These are phyloP conservation scores for Daldinia sp. DNA, from an alignment of 2,329 filamentous ascomycete genomes.

Conservation along the genomic window DNA sequence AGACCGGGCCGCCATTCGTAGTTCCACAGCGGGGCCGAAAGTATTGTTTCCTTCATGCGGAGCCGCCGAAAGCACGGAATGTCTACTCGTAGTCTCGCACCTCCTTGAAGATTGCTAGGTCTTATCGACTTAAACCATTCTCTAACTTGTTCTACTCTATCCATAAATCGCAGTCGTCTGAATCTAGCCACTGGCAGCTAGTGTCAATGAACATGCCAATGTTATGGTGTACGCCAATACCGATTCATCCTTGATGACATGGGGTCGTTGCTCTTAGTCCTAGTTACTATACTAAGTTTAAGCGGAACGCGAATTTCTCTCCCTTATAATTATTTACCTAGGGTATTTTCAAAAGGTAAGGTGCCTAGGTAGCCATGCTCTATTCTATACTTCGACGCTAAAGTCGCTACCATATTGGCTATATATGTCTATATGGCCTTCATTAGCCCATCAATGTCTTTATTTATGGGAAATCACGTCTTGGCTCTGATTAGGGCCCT, in stretches of 20 bases:
- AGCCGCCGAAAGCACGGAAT: background rate
- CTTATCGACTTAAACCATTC: background rate
- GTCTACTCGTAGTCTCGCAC: background rate
- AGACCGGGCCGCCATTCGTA: background rate
- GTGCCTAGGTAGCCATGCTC: too few relatives aligned
- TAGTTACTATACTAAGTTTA: too few relatives aligned
- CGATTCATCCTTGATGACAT: background rate
- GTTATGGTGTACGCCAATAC: background rate
- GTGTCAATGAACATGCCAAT: background rate
- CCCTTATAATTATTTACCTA: background rate
- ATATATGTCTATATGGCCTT: too few relatives aligned
- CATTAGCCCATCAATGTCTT: too few relatives aligned
- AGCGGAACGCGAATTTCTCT: background rate
- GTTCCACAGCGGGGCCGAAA: background rate
- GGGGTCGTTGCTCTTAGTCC: too few relatives aligned
- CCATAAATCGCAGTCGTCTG: background rate
- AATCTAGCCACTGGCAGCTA: background rate
- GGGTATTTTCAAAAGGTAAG: too few relatives aligned
- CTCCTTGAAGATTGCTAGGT: background rate
- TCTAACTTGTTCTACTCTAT: background rate
- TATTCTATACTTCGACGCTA: too few relatives aligned
- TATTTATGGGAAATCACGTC: too few relatives aligned
- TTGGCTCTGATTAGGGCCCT: too few relatives aligned
- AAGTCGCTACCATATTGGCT: too few relatives aligned
- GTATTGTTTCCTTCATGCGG: background rate